Evolutionary conservation across 768 basidiomycete species (phyloP).

Genomic region (Daedaleopsis nitida): DNA sequence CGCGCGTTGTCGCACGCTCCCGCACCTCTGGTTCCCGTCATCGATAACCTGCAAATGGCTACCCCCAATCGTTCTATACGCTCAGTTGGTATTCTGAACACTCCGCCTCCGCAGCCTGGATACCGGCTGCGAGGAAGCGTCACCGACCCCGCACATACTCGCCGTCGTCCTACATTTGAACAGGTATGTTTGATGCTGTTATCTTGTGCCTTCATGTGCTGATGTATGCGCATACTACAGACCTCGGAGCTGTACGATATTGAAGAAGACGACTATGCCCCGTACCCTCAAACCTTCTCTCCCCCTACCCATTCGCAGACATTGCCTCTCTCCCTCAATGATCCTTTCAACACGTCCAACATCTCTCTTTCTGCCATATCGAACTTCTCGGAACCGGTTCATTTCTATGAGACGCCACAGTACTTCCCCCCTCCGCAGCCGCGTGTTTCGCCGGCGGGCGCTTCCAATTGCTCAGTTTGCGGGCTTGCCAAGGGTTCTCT

Average conservation of each 20-base stretch:
- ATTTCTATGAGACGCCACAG: slow-evolving; percentile 34
- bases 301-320: slow-evolving; percentile 34
- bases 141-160: slow-evolving; percentile 66
- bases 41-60: slow-evolving; percentile 28
- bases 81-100: slow-evolving; percentile 51
- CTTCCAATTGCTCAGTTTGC: slow-evolving; percentile 63
- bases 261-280: slow-evolving; percentile 68
- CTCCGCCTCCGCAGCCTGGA: slow-evolving; percentile 70
- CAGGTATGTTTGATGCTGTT: slow-evolving; percentile 35
- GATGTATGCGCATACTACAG: slow-evolving; percentile 30
- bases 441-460: slow-evolving; percentile 27
- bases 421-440: slow-evolving; percentile 32
- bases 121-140: slow-evolving; percentile 69
- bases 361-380: slow-evolving; percentile 30
- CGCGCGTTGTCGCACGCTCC: slow-evolving; percentile 64
- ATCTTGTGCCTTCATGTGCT: neutral
- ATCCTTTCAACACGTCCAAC: slow-evolving; percentile 42
- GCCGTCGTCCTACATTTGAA: slow-evolving; percentile 42
- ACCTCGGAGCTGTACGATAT: slow-evolving; percentile 66
- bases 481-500: slow-evolving; percentile 48
- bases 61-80: slow-evolving; percentile 30
- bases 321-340: slow-evolving; percentile 40
- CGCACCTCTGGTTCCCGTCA: slow-evolving; percentile 34
- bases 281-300: slow-evolving; percentile 41
- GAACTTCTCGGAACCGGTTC: slow-evolving; percentile 35